A percentile compares a stretch with the other conserved stretches of the same genome.
Conservation (phyloP, 2,329 filamentous ascomycete species). For the Rugonectria rugulosa region DNA sequence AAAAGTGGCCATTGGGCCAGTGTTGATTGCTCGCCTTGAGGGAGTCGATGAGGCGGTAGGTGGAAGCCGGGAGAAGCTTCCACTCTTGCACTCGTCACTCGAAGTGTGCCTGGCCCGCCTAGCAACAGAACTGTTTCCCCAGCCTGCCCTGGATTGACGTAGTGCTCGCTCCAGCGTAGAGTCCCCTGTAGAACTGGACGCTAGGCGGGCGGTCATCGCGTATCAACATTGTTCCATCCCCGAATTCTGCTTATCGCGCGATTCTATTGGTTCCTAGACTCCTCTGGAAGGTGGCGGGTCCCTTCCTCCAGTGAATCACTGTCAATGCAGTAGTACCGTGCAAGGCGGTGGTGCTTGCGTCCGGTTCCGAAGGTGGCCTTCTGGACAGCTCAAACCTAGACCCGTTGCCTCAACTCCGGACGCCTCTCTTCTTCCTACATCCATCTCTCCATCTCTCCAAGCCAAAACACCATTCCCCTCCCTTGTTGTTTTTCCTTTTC, state of each 20-base stretch:
- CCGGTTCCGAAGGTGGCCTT: slow-evolving; percentile 39
- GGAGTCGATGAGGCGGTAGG: slow-evolving; percentile 6
- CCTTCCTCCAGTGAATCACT: slow-evolving; percentile 37
- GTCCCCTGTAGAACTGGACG: slow-evolving; percentile 30
- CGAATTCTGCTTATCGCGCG: slow-evolving; percentile 35
- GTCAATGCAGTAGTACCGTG: slow-evolving; percentile 25
- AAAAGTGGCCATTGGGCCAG: slow-evolving; percentile 3
- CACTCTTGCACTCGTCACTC: slow-evolving; percentile 39
- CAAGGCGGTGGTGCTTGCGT: slow-evolving; percentile 26
- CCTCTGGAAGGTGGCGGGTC: slow-evolving; percentile 29
- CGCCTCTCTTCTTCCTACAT: slow-evolving; percentile 19
- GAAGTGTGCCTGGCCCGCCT: slow-evolving; percentile 34
- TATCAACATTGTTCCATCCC: slow-evolving; percentile 49
- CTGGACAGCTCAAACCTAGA: slow-evolving; percentile 37
- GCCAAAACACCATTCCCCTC: slow-evolving; percentile 16
- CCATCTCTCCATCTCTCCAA: slow-evolving; percentile 19
- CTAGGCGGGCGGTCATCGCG: slow-evolving; percentile 34
- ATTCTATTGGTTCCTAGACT: slow-evolving; percentile 45
- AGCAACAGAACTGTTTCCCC: too few species aligned
- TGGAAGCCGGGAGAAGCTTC: slow-evolving; percentile 45
- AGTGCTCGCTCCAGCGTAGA: not conserved
- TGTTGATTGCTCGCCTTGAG: not conserved
- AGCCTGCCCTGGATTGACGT: slow-evolving; percentile 34
- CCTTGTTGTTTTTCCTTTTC: slow-evolving; percentile 12
- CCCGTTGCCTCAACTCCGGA: slow-evolving; percentile 31